phyloP scores from a whole-genome alignment of 768 basidiomycete genomes.

The Myochromella boudieri region DNA sequence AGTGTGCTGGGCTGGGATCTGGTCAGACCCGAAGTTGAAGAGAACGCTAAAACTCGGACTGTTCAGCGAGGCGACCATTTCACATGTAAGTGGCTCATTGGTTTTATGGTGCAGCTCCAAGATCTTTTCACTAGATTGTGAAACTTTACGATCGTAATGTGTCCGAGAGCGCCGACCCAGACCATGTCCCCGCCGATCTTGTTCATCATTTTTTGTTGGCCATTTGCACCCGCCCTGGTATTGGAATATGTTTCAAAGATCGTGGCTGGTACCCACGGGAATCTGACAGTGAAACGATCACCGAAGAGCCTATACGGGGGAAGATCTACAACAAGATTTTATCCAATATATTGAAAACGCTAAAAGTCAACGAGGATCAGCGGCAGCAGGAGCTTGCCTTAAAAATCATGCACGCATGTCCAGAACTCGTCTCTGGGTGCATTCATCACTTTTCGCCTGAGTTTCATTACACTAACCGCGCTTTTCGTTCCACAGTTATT shows the following conservation, averaged over 20 bases:
- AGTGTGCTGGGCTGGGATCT: conserved; percentile 73
- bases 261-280: conserved; percentile 90
- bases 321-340: conserved; percentile 84
- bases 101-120: not conserved
- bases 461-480: not conserved
- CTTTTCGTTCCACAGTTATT: conserved; percentile 52
- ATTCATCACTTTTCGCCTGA: conserved; percentile 18
- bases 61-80: conserved; percentile 67
- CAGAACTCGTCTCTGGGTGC: conserved; percentile 81
- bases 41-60: conserved; percentile 68
- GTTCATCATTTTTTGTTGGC: conserved; percentile 87
- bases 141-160: conserved; percentile 69
- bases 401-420: conserved; percentile 79
- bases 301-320: conserved; percentile 38
- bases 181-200: conserved; percentile 71
- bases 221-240: conserved; percentile 77
- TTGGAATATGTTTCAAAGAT: conserved; percentile 86
- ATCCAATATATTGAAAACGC: conserved; percentile 63
- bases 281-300: conserved; percentile 33
- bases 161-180: conserved; percentile 46
- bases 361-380: conserved; percentile 88
- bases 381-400: conserved; percentile 83
- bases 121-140: conserved; percentile 60
- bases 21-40: conserved; percentile 72
- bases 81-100: conserved; percentile 51